Conservation (phyloP, 306 rosid genomes). For the Malus asiatica region DNA sequence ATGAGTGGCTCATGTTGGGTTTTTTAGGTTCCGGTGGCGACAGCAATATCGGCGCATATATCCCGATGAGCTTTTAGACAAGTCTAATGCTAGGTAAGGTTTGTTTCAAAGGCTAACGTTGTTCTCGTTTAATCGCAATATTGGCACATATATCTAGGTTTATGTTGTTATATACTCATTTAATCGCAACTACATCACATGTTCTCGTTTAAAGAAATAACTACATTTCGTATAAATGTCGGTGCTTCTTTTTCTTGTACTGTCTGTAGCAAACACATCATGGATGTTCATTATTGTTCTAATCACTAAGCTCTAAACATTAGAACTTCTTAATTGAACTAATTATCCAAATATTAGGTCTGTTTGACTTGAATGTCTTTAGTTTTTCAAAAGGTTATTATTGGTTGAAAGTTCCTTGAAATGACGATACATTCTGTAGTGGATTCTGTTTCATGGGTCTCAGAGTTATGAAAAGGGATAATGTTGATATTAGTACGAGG, state of each 20-base stretch:
- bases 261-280: neutral
- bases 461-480: neutral
- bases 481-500: neutral
- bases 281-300: neutral
- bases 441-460: neutral
- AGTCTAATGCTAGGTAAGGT: constrained; percentile 70
- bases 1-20: neutral
- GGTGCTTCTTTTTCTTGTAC: neutral
- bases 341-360: neutral
- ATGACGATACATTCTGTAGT: neutral
- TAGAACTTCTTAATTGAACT: neutral
- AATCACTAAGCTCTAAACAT: neutral
- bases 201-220: neutral
- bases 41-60: constrained; percentile 75
- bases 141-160: neutral
- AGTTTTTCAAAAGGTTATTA: neutral
- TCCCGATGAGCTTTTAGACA: constrained; percentile 82
- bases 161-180: neutral
- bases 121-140: neutral
- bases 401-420: neutral
- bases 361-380: neutral
- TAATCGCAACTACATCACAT: neutral
- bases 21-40: constrained; percentile 74
- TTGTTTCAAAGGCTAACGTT: neutral
- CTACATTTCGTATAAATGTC: neutral